phyloP scores from a whole-genome alignment of 495 filamentous ascomycete species.

The Hypoxylon crocopeplum region DNA sequence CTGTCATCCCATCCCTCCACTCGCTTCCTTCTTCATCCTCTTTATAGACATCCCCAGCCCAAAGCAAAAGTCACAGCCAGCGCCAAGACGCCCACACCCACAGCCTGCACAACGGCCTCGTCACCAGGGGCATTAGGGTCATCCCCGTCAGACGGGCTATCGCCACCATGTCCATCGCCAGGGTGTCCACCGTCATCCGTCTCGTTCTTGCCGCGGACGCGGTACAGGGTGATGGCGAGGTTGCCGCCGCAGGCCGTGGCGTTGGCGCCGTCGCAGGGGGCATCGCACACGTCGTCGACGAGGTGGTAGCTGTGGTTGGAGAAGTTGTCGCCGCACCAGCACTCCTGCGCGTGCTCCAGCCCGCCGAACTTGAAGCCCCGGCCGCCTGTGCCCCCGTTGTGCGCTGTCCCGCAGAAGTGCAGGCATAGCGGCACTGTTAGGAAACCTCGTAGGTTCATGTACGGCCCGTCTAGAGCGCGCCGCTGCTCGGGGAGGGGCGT shows the following conservation, averaged over 20 bases:
- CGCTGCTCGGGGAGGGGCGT: constrained; percentile 35
- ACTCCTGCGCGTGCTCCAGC: constrained; percentile 58
- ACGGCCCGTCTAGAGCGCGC: constrained; percentile 45
- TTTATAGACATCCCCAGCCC: constrained; percentile 3
- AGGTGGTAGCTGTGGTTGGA: constrained; percentile 42
- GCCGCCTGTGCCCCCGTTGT: constrained; percentile 1
- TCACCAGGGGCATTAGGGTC: no score
- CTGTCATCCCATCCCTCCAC: neutral
- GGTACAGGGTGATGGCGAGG: constrained; percentile 36
- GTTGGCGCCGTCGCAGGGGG: constrained; percentile 52
- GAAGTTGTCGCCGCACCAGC: constrained; percentile 55
- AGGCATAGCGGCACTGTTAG: constrained; percentile 55
- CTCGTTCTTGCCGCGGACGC: neutral
- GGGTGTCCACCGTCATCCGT: neutral
- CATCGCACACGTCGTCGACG: constrained; percentile 47
- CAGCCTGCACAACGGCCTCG: constrained; percentile 19
- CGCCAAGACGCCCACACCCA: constrained; percentile 12
- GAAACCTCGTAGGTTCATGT: constrained; percentile 31
- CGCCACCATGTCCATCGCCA: neutral
- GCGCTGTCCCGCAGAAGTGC: constrained; percentile 44
- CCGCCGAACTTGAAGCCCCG: constrained; percentile 49
- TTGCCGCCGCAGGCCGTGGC: constrained; percentile 54
- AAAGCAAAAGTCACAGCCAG: constrained; percentile 19
- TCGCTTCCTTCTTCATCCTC: neutral
- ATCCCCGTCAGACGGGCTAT: neutral